Evolutionary conservation across 169 alveolate species (phyloP), one percentile per base, ranked within the genome.

Genomic region (Hepatocystis sp.): DNA sequence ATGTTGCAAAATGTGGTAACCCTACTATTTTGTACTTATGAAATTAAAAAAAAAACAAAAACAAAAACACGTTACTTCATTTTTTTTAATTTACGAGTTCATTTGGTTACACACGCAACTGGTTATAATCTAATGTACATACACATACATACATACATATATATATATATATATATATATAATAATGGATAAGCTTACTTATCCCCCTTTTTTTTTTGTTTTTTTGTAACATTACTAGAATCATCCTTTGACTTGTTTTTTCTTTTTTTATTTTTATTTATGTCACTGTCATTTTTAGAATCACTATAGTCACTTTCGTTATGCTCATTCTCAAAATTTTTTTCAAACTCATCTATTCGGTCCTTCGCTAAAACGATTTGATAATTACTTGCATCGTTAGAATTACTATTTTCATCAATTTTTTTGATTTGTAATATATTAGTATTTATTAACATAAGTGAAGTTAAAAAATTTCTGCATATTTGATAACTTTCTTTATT

Each of bases 381-480:
- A 34, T 71, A 71, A 21, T 71, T 71, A 19, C 55, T 71, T 3
- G 56, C 64, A 60, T 71, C 61, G 15, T 71, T 71, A 4, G 86
- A 71, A 15, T 21, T 28, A 13, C 34, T 42, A 28, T 30, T n/a
- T 2, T 19, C 4, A 27, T 68, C 46, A 10, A 71, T 32, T 42
- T 71, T 28, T 2, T 36, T 56, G 13, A 71, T 56, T n/a, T 56
- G 17, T 56, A 71, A 61, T 19, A 56, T 56, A 10, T 55, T 30
- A 28, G 71, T 44, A 49, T 71, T 71, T 27, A 71, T 56, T 40
- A 71, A 19, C 86, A 71, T 71, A 4, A 71, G 65, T 17, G 64
- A 56, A 4, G 86, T 71, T 40, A 71, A 32, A 15, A 71, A 71
- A 10, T 71, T 71, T 60, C 86, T 71, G 10, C 64, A 71, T 19